phyloP scores from a whole-genome alignment of 345 rosid genomes.

The Eucalyptus globulus region DNA sequence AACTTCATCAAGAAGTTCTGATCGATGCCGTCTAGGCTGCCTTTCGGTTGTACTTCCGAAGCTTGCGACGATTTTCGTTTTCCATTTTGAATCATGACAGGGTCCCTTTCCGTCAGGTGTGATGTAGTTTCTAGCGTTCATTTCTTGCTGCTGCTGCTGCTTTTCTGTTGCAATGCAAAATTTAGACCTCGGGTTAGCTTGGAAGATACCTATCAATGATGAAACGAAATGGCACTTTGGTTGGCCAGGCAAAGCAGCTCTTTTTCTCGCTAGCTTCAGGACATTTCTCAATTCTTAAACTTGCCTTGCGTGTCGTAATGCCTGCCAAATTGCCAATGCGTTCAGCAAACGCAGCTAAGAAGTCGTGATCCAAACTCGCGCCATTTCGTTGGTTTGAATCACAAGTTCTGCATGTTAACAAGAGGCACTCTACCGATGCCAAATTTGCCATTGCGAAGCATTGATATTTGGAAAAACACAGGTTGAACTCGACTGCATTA shows the following conservation, averaged over 20 bases:
- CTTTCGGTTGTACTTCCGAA: background rate
- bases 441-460: background rate
- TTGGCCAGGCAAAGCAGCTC: background rate
- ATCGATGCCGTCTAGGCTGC: background rate
- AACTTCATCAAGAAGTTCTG: conserved; percentile 40
- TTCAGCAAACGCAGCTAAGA: background rate
- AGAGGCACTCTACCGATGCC: background rate
- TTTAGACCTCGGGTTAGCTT: background rate
- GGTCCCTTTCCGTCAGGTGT: background rate
- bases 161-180: background rate
- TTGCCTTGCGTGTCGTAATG: background rate
- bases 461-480: background rate
- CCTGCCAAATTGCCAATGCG: background rate
- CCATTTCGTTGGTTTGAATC: background rate
- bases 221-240: background rate
- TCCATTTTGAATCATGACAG: background rate
- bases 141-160: background rate
- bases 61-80: background rate
- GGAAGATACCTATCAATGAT: background rate
- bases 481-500: background rate
- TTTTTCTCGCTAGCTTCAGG: background rate
- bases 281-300: background rate
- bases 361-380: background rate
- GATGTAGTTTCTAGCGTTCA: background rate
- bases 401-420: background rate